These are phyloP conservation scores for Canna indica DNA, from an alignment of 176 grass and related monocot genomes.

Conservation along the genomic window DNA sequence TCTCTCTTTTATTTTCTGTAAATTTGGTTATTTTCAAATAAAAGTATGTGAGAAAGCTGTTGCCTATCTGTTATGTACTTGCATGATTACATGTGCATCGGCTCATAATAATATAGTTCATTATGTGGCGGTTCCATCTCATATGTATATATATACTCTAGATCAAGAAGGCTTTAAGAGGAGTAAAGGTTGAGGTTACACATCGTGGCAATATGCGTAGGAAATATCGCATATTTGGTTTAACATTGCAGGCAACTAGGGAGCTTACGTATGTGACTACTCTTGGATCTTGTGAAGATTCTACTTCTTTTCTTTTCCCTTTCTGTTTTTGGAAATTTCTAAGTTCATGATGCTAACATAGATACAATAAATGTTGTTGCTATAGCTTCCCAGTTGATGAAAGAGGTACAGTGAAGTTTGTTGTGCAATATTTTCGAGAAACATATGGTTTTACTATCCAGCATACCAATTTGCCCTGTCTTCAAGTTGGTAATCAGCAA, in stretches of 20 bases:
- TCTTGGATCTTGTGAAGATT: background rate
- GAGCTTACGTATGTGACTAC: conserved; percentile 60
- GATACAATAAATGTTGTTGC: background rate
- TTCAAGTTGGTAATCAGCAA: conserved; percentile 79
- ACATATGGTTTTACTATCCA: conserved; percentile 88
- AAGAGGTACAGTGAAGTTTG: conserved; percentile 68
- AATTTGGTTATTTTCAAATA: background rate
- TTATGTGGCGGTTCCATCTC: conserved; percentile 4
- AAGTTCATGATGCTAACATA: background rate
- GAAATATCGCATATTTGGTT: conserved; percentile 87
- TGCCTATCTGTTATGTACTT: background rate
- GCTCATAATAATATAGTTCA: too few relatives aligned
- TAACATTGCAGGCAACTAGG: conserved; percentile 66
- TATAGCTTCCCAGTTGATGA: conserved; percentile 80
- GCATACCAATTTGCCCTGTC: conserved; percentile 76
- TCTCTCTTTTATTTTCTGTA: too few relatives aligned
- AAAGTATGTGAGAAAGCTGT: too few relatives aligned
- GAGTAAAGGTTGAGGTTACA: conserved; percentile 92
- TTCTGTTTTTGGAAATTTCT: background rate
- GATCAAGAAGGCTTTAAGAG: conserved; percentile 89
- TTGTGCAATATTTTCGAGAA: conserved; percentile 95
- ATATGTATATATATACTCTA: conserved; percentile 21
- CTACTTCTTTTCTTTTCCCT: background rate
- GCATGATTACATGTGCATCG: background rate
- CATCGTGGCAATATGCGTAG: conserved; percentile 93